Evolutionary conservation across 192 early-diverging fungal species (phyloP), one percentile per base, ranked within the genome.

Genomic region (Backusella macrospora): DNA sequence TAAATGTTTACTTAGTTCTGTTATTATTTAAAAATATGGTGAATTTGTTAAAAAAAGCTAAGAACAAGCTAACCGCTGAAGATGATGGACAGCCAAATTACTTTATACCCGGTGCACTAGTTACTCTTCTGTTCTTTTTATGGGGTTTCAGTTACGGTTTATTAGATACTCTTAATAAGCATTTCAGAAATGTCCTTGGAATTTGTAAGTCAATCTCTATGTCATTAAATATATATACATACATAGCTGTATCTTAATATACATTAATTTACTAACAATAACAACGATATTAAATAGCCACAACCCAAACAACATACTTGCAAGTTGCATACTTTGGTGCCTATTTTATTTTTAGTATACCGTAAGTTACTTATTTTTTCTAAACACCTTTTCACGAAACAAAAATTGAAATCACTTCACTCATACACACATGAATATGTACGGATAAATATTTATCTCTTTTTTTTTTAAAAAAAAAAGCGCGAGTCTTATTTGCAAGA

Each of bases 271-370:
- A 34, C 29, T 2, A 34, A 34, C 18, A 49, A 21, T 49, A 49
- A 49, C 6, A 52, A 18, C 9, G 9, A 59, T 26, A 0, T 10
- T 23, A 5, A 65, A 40, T 52, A 75, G 74, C 65, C 15, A 75
- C 74, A 1, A 75, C 74, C 4, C 71, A 80, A 62, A 76, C 79
- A 29, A 80, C 79, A 2, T 67, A 55, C 49, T 65, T 80, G 52
- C 79, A 80, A 73, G 75, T 80, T 23, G 79, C 79, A 5, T 80
- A 80, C 43, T 80, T 76, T 71, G 79, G 79, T 59, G 79, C 74
- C 15, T 76, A 76, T 62, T 80, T 76, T 64, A 48, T 80, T 4
- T 73, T 69, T 46, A 65, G 68, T 69, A 63, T 73, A 65, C 77
- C 77, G 77, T 78, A 78, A 70, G 76, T 68, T 44, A 59, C 45